Conservation (phyloP, 78 protist species). For the Isochrysis galbana region DNA sequence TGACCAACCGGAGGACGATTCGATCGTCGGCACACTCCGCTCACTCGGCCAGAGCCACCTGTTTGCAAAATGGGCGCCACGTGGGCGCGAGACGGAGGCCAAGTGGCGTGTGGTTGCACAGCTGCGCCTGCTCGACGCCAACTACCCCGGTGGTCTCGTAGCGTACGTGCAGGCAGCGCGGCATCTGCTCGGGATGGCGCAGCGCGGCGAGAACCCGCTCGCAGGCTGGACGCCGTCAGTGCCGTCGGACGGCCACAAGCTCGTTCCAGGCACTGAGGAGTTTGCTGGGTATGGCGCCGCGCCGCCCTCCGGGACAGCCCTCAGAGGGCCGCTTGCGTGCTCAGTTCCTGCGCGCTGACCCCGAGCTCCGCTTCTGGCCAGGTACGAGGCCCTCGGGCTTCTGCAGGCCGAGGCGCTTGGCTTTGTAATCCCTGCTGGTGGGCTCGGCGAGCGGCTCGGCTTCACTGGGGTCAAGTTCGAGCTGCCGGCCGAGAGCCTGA, state of each 20-base stretch:
- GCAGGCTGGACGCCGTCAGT: conserved; percentile 2
- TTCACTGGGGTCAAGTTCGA: conserved; percentile 41
- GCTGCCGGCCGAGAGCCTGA: conserved; percentile 25
- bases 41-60: neutral
- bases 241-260: neutral
- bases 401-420: neutral
- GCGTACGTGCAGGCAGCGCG: neutral
- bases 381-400: neutral
- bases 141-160: conserved; percentile 36
- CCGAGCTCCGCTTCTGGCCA: too few relatives aligned
- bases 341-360: too few relatives aligned
- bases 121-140: neutral
- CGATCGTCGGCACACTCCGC: too few relatives aligned
- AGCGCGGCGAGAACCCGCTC: conserved; percentile 34
- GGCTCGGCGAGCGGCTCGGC: conserved; percentile 63
- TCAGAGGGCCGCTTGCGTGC: neutral
- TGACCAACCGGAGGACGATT: too few relatives aligned
- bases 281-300: neutral
- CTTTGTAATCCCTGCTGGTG: conserved; percentile 52
- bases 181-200: neutral
- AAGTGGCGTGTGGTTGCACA: neutral
- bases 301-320: neutral
- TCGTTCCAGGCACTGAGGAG: neutral
- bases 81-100: neutral
- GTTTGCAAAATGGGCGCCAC: neutral